A percentile compares a stretch with the other conserved stretches of the same genome.
Conservation (phyloP, 1,284 basidiomycete species). For the Heterobasidion occidentale region DNA sequence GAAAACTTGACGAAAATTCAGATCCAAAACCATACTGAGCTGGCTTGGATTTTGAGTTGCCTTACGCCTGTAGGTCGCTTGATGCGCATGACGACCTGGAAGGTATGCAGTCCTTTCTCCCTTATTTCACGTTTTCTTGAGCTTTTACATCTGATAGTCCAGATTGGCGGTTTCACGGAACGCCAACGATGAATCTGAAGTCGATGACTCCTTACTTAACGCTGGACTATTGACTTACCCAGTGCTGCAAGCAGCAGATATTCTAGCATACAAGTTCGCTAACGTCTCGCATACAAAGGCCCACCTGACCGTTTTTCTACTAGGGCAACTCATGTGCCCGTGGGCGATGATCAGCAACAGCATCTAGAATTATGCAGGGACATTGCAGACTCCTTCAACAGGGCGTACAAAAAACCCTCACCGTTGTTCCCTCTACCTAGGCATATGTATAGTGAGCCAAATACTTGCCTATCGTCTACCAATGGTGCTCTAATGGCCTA, state of each 20-base stretch:
- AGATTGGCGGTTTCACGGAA: constrained; percentile 72
- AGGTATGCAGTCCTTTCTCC: constrained; percentile 39
- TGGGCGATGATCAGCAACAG: constrained; percentile 93
- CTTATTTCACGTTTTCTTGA: background rate
- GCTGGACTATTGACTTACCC: constrained; percentile 90
- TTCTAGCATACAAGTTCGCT: constrained; percentile 74
- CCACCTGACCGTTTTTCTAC: background rate
- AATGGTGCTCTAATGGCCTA: background rate
- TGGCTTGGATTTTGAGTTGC: constrained; percentile 91
- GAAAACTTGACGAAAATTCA: constrained; percentile 23
- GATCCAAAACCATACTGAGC: constrained; percentile 80
- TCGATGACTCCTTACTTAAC: constrained; percentile 78
- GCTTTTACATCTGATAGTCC: constrained; percentile 35
- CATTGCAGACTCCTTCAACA: constrained; percentile 80
- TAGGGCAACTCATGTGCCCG: constrained; percentile 89
- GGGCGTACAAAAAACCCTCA: constrained; percentile 36
- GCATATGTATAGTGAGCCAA: constrained; percentile 65
- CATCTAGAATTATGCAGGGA: constrained; percentile 87
- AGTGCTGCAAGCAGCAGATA: constrained; percentile 90
- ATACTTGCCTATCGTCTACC: background rate
- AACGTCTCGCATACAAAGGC: background rate
- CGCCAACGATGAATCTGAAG: constrained; percentile 63
- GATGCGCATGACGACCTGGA: constrained; percentile 93
- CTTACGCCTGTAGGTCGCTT: constrained; percentile 79
- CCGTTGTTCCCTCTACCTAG: constrained; percentile 69